Conservation (phyloP, 495 filamentous ascomycete genomes). For the Penicilliopsis zonata region DNA sequence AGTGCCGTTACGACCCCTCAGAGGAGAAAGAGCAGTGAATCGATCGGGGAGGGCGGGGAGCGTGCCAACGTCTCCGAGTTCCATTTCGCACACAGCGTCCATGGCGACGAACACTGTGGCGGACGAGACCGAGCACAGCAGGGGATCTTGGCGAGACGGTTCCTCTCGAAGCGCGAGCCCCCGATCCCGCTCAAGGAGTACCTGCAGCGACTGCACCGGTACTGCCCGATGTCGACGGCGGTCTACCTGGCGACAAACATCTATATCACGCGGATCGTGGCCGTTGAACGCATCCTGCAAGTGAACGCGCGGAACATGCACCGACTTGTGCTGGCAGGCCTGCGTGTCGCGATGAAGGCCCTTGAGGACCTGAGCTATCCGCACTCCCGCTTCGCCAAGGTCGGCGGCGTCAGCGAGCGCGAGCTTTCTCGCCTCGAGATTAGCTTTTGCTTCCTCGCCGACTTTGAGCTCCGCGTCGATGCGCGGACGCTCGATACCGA, state of each 20-base stretch:
- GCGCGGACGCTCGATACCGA: constrained; percentile 45
- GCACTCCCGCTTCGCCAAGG: constrained; percentile 71
- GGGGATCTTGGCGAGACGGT: constrained; percentile 72
- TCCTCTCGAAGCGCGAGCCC: constrained; percentile 79
- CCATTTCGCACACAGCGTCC: constrained; percentile 11
- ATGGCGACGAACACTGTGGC: not conserved
- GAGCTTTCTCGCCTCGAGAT: constrained; percentile 81
- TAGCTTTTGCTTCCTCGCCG: constrained; percentile 74
- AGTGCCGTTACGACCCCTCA: constrained; percentile 29
- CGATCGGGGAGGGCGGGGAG: constrained; percentile 15
- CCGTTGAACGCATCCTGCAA: constrained; percentile 58
- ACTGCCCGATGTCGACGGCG: constrained; percentile 90
- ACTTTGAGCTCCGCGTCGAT: constrained; percentile 69
- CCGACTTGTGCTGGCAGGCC: constrained; percentile 69
- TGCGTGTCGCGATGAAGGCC: constrained; percentile 85
- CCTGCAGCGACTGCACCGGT: constrained; percentile 71
- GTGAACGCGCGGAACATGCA: constrained; percentile 79
- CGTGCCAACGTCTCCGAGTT: constrained; percentile 15
- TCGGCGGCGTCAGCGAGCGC: constrained; percentile 72
- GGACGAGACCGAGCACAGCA: constrained; percentile 52
- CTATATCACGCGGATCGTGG: constrained; percentile 75
- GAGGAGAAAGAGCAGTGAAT: constrained; percentile 46
- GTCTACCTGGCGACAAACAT: constrained; percentile 86
- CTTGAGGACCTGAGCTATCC: constrained; percentile 81
- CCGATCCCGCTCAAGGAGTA: constrained; percentile 76